phyloP scores from a whole-genome alignment of 129 eudicot species.

The Tagetes patula region DNA sequence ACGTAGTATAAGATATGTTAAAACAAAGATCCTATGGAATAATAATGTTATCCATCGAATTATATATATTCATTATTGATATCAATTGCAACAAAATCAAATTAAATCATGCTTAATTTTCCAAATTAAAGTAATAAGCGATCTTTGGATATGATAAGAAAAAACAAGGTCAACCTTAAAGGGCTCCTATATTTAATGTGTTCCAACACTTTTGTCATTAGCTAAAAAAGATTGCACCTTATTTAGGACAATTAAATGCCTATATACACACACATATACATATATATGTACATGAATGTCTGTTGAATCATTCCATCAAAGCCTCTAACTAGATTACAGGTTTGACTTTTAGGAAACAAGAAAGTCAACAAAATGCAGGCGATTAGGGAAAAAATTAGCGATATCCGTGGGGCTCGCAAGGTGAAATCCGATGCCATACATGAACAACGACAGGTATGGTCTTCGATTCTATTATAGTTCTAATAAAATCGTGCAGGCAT shows the following conservation, averaged over 20 bases:
- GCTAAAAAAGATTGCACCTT: conserved; percentile 18
- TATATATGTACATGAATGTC: background rate
- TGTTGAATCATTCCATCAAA: conserved; percentile 23
- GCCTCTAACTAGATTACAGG: conserved; percentile 16
- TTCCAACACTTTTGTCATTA: conserved; percentile 27
- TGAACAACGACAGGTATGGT: conserved; percentile 34
- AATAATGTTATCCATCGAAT: no score
- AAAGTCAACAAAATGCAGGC: conserved; percentile 39
- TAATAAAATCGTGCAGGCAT: background rate
- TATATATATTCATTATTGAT: no score
- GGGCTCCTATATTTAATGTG: conserved; percentile 35
- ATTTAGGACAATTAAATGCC: conserved; percentile 30
- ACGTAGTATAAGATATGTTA: no score
- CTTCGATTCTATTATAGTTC: background rate
- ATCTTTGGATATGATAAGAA: background rate
- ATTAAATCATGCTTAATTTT: no score
- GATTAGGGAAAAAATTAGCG: conserved; percentile 39
- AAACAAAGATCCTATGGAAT: no score
- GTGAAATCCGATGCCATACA: conserved; percentile 27
- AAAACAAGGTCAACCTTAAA: conserved; percentile 30
- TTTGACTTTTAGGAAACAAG: conserved; percentile 29
- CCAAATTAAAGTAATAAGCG: background rate
- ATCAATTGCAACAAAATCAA: no score
- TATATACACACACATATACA: conserved; percentile 1
- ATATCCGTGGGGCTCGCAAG: conserved; percentile 34